These are phyloP conservation scores for Magnusiomyces magnusii DNA, from an alignment of 1,139 yeast genomes.

Conservation along the genomic window DNA sequence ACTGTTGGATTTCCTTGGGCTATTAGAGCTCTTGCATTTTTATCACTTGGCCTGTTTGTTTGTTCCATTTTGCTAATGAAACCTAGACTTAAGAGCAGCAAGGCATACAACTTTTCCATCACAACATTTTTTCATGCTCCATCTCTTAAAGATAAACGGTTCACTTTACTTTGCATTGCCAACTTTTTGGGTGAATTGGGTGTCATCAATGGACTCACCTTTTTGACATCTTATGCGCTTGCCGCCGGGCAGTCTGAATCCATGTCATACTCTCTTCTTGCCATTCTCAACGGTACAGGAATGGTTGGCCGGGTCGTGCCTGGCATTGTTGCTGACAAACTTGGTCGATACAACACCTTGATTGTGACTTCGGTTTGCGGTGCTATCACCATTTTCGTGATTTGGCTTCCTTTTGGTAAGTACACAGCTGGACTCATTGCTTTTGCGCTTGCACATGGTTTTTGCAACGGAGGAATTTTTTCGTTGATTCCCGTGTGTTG, in stretches of 20 bases:
- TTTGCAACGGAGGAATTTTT: conserved; percentile 44
- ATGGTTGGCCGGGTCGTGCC: conserved; percentile 52
- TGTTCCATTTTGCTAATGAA: conserved; percentile 36
- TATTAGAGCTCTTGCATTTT: conserved; percentile 46
- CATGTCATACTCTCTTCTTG: conserved; percentile 40
- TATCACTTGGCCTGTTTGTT: conserved; percentile 40
- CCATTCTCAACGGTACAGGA: conserved; percentile 53
- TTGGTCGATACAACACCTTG: conserved; percentile 53
- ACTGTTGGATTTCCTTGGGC: conserved; percentile 54
- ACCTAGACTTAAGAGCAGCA: conserved; percentile 11
- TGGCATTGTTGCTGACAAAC: conserved; percentile 44
- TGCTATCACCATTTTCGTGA: conserved; percentile 31
- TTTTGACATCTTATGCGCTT: conserved; percentile 49
- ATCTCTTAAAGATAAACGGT: conserved; percentile 37
- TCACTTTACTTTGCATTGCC: conserved; percentile 37
- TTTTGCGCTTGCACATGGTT: conserved; percentile 46
- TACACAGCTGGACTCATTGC: conserved; percentile 34
- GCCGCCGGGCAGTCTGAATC: conserved; percentile 47
- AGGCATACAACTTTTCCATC: neutral
- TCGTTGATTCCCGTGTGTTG: conserved; percentile 46
- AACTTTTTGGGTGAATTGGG: conserved; percentile 49
- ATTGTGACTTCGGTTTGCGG: conserved; percentile 37
- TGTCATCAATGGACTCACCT: conserved; percentile 46
- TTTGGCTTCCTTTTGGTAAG: conserved; percentile 52
- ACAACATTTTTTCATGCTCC: conserved; percentile 24